Conservation (phyloP, 164 flowering plant genomes). For the Berberis thunbergii region DNA sequence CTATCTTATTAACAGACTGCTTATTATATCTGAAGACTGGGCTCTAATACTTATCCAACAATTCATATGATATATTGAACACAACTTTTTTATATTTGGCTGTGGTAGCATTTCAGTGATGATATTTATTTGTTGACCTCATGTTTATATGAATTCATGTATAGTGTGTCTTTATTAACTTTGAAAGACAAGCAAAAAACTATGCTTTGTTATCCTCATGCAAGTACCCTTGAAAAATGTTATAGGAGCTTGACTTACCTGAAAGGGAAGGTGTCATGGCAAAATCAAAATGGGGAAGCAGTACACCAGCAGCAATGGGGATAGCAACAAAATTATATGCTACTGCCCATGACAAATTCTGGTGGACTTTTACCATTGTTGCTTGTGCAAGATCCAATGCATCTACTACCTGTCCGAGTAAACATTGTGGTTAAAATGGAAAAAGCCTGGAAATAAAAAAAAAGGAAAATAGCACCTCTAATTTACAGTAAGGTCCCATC, state of each 20-base stretch:
- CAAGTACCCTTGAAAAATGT: neutral
- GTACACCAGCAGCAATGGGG: constrained; percentile 87
- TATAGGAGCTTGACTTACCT: constrained; percentile 27
- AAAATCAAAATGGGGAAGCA: constrained; percentile 80
- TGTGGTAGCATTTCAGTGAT: too few relatives aligned
- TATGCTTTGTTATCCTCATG: neutral
- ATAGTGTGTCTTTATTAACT: too few relatives aligned
- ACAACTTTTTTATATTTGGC: too few relatives aligned
- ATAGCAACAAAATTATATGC: constrained; percentile 80
- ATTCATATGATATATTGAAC: too few relatives aligned
- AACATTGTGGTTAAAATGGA: neutral
- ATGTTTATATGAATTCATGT: too few relatives aligned
- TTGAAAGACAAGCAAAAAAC: neutral
- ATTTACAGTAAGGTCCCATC: too few relatives aligned
- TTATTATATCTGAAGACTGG: too few relatives aligned
- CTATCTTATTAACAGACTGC: too few relatives aligned
- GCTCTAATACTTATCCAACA: too few relatives aligned
- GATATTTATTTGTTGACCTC: too few relatives aligned
- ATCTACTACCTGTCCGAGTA: constrained; percentile 57
- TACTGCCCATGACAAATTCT: constrained; percentile 91
- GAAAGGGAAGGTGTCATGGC: constrained; percentile 98
- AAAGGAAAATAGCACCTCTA: neutral
- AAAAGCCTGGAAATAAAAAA: neutral
- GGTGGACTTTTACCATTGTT: constrained; percentile 87
- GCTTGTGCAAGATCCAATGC: constrained; percentile 84